Conservation (phyloP, 148 eudicot genomes). For the Spergularia bocconei region DNA sequence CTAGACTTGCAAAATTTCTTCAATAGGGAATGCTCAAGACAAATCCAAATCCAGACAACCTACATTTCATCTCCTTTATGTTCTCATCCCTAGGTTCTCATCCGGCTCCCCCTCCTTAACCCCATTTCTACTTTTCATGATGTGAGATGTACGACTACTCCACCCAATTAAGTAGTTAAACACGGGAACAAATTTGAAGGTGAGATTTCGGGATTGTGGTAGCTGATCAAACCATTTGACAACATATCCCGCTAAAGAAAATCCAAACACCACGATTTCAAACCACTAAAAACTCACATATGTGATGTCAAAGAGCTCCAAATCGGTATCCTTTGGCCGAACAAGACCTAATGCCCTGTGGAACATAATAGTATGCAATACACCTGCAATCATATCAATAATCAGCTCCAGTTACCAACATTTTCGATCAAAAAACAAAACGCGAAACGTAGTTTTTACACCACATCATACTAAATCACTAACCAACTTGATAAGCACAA, state of each 20-base stretch:
- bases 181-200: not conserved
- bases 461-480: not conserved
- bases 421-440: not conserved
- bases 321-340: conserved; percentile 79
- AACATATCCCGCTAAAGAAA: not conserved
- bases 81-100: no score
- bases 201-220: not conserved
- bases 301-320: conserved; percentile 94
- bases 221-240: conserved; percentile 44
- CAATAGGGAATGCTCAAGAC: no score
- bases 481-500: not conserved
- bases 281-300: conserved; percentile 51
- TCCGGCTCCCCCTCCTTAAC: not conserved
- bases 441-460: not conserved
- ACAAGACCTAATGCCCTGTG: conserved; percentile 74
- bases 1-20: no score
- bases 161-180: not conserved
- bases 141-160: not conserved
- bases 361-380: conserved; percentile 87
- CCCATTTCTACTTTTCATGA: not conserved
- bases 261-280: not conserved
- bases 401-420: conserved; percentile 15
- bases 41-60: no score
- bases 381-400: conserved; percentile 57
- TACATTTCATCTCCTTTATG: no score